Base-by-base conservation (phyloP, 2,329 filamentous ascomycete genomes). In the Ramularia collo-cygni region DNA sequence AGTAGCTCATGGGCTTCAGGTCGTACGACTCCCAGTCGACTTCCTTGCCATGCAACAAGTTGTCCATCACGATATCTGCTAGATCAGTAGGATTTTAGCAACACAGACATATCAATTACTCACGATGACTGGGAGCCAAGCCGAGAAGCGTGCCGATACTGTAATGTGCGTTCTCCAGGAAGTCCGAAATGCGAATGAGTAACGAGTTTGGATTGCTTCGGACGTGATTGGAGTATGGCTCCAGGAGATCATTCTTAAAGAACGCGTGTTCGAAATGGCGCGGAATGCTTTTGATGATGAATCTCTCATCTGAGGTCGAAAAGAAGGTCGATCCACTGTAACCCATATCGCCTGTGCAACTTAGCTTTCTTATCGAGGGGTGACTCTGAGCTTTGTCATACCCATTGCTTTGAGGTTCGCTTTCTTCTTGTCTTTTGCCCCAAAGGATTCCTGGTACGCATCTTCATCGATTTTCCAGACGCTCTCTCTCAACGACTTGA, bases 301-400 rank as follows among this genome's bases (percentile, higher is more conserved):
- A 86, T 48, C 75, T 76, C n/a, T 68, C 69, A 51, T 87, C 75
- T 3, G 67, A 61, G 0, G 83, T 86, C 4, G 71, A 73, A 61
- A 84, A 85, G 63, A 87, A 87, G 0, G 82, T 84, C 64, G 81
- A 85, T 35, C 83, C 83, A 18, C 79, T 84, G 56, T 83, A 85
- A 2, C 83, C 83, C 62, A 87, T 69, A 54, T 85, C 80, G 1
- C 48, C 43, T 52, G 17, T 17, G n/a, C 13, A 14, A 32, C 14
- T 40, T 24, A 38, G 34, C 24, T 44, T 16, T 10, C 30, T 8
- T 28, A 13, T 19, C 14, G 28, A 9, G 9, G 3, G 12, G 21
- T 16, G 26, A n/a, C n/a, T n/a, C n/a, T n/a, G n/a, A n/a, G 14
- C 19, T 16, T 18, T 15, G 24, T 13, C 28, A 19, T 41, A 44